Percentiles rank a stretch among this genome's conserved stretches.
Conservation (phyloP, 768 basidiomycete species). For the Amanita pallidorosea region DNA sequence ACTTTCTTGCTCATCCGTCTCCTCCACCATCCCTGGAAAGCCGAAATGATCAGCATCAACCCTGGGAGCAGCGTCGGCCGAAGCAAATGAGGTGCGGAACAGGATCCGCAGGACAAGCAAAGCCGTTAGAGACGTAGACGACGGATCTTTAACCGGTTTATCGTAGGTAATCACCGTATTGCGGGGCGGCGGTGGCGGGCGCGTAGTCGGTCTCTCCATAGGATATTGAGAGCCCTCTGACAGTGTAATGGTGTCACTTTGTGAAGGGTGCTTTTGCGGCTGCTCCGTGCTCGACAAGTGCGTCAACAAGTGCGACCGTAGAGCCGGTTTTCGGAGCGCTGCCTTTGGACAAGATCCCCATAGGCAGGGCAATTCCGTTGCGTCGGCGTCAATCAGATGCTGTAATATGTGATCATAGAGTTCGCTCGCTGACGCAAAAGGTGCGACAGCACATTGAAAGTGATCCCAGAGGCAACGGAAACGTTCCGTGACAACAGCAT, state of each 20-base stretch:
- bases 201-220: slow-evolving; percentile 47
- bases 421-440: slow-evolving; percentile 43
- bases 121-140: slow-evolving; percentile 68
- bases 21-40: slow-evolving; percentile 76
- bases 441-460: slow-evolving; percentile 37
- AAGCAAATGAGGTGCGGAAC: slow-evolving; percentile 70
- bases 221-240: slow-evolving; percentile 48
- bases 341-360: slow-evolving; percentile 62
- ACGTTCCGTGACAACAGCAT: slow-evolving; percentile 41
- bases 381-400: slow-evolving; percentile 38
- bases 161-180: slow-evolving; percentile 48
- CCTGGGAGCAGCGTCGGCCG: slow-evolving; percentile 55
- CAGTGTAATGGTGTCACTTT: slow-evolving; percentile 67
- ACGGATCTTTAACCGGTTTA: slow-evolving; percentile 50
- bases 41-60: slow-evolving; percentile 83
- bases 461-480: slow-evolving; percentile 76
- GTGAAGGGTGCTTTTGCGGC: slow-evolving; percentile 49
- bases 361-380: slow-evolving; percentile 40
- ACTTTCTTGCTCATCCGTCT: slow-evolving; percentile 55
- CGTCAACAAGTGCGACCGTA: slow-evolving; percentile 65
- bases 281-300: slow-evolving; percentile 58
- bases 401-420: slow-evolving; percentile 65
- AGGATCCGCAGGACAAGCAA: slow-evolving; percentile 76
- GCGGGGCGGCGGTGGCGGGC: slow-evolving; percentile 65
- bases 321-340: slow-evolving; percentile 33